These are phyloP conservation scores for Coriolopsis trogii DNA, from an alignment of 1,284 basidiomycete species.

Conservation along the genomic window DNA sequence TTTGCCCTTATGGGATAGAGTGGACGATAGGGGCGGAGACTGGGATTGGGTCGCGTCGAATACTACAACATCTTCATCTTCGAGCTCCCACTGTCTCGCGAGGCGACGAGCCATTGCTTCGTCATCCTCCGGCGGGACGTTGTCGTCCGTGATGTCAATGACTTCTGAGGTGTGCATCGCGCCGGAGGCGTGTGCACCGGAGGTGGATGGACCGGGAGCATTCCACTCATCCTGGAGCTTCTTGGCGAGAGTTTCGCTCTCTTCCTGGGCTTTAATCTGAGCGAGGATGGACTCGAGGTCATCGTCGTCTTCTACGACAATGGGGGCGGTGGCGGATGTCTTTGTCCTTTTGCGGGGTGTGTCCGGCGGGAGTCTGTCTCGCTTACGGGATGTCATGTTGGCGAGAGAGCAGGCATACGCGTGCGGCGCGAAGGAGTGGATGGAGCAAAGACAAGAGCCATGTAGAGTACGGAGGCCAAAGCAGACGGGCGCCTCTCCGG, in stretches of 20 bases:
- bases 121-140: slow-evolving; percentile 33
- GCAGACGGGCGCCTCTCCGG: neutral
- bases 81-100: slow-evolving; percentile 40
- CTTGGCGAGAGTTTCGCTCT: slow-evolving; percentile 44
- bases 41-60: slow-evolving; percentile 1
- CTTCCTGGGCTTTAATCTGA: slow-evolving; percentile 46
- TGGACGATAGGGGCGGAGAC: neutral
- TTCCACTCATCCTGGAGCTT: slow-evolving; percentile 38
- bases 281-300: slow-evolving; percentile 43
- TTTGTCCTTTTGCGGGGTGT: slow-evolving; percentile 16
- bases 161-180: slow-evolving; percentile 10
- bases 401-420: neutral
- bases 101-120: slow-evolving; percentile 43
- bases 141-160: slow-evolving; percentile 21
- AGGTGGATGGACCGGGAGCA: slow-evolving; percentile 9
- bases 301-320: slow-evolving; percentile 37
- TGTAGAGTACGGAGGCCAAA: neutral
- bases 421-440: neutral
- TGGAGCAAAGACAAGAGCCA: neutral
- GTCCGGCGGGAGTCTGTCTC: slow-evolving; percentile 9
- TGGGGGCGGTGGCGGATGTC: slow-evolving; percentile 10
- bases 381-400: slow-evolving; percentile 24
- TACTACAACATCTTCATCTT: slow-evolving; percentile 6
- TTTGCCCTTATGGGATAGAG: slow-evolving; percentile 6
- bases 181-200: neutral